Base-by-base conservation (phyloP, 257 asterid genomes). In the Fraxinus excelsior region DNA sequence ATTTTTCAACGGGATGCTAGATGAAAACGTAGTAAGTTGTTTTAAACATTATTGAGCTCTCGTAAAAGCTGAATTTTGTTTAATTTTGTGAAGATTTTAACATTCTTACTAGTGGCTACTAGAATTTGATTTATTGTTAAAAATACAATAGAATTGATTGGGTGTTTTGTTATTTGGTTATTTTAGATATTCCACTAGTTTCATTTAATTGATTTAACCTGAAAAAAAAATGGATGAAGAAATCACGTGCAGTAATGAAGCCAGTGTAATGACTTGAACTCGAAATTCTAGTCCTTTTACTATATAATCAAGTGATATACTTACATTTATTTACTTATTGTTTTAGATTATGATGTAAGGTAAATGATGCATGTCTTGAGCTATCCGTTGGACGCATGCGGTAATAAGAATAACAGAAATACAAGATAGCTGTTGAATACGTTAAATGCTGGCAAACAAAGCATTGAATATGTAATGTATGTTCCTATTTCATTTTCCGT, bases 21-120 rank as follows among this genome's bases (percentile, higher is more conserved):
- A 76, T 73, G 78, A 70, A 67, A 74, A 35, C 73, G 29, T 69
- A 56, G 85, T 84, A 87, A 85, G 85, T 85, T 80, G 31, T 46
- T 65, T 35, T 12, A 18, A 16, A 19, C 70, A 32, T 68, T 31
- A 26, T 38, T 74, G 37, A 80, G 80, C 67, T 84, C 73, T 74
- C 53, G 51, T 28, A 5, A 7, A 82, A 80, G 83, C 84, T 83
- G 75, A 75, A 75, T 81, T 83, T 64, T 76, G 62, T 64, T 40
- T 23, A 31, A 3, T 37, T 23, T 13, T 67, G 35, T 62, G 21
- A 64, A 68, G 34, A 37, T 13, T 44, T 16, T 66, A 51, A 10
- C n/a, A 56, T 25, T 76, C 68, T 72, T 14, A 62, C 65, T 38
- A 28, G 56, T 68, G 67, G 37, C 9, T 56, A 18, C 25, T 64